These are phyloP conservation scores for Beauveria scarabaeidicola DNA, from an alignment of 2,329 filamentous ascomycete genomes.

Conservation along the genomic window DNA sequence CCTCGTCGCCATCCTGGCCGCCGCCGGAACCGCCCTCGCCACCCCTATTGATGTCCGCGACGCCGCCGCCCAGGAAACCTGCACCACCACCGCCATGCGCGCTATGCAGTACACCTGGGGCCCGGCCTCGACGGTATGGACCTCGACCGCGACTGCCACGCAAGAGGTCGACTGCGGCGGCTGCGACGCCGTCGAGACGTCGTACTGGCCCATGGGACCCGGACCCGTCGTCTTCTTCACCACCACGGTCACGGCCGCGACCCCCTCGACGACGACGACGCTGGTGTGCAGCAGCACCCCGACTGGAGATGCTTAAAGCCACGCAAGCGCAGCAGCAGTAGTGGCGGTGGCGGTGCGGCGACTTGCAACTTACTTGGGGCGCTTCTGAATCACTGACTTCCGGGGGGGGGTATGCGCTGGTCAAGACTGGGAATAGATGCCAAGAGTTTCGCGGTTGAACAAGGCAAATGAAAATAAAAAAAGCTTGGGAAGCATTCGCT, in stretches of 20 bases:
- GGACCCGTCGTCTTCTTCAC: conserved; percentile 17
- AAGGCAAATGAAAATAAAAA: too few species aligned
- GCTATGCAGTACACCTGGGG: conserved; percentile 13
- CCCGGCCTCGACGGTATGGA: conserved; percentile 19
- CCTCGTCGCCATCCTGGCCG: neutral
- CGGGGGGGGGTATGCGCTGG: too few species aligned
- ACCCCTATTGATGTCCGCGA: neutral
- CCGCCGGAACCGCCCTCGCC: neutral
- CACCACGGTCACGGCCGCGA: conserved; percentile 16
- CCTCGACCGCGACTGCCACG: conserved; percentile 18
- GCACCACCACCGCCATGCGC: conserved; percentile 12
- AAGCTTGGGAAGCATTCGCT: neutral
- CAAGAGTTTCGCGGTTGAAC: too few species aligned
- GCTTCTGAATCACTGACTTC: too few species aligned
- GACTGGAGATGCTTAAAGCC: neutral
- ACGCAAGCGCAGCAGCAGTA: neutral
- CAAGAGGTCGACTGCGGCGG: conserved; percentile 18
- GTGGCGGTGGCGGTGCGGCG: too few species aligned
- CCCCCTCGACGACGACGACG: conserved; percentile 11
- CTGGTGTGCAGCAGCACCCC: conserved; percentile 11
- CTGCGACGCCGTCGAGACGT: conserved; percentile 15
- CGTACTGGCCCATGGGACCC: conserved; percentile 11
- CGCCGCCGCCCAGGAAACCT: neutral
- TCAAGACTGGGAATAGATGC: too few species aligned
- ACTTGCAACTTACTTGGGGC: too few species aligned